Conservation (phyloP, 1,284 basidiomycete genomes). For the Irpex rosettiformis region DNA sequence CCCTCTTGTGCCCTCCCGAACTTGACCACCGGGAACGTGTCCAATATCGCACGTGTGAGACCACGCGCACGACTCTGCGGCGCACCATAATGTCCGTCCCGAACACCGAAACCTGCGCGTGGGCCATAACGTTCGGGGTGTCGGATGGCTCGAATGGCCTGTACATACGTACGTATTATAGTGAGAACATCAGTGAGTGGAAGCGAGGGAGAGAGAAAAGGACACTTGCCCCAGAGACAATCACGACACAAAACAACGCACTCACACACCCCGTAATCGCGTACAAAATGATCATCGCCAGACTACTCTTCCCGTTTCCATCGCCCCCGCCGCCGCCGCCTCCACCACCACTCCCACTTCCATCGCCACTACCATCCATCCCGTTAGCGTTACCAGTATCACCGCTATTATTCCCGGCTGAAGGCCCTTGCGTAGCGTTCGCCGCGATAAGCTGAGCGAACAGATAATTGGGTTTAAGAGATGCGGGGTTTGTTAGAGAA, state of each 20-base stretch:
- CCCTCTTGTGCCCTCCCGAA: slow-evolving; percentile 45
- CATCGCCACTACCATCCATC: slow-evolving; percentile 6
- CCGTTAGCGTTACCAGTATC: slow-evolving; percentile 14
- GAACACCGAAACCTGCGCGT: slow-evolving; percentile 41
- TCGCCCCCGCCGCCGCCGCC: slow-evolving; percentile 19
- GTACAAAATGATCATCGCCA: slow-evolving; percentile 88
- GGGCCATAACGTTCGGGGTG: slow-evolving; percentile 92
- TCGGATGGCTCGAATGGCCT: slow-evolving; percentile 79
- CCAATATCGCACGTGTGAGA: slow-evolving; percentile 84
- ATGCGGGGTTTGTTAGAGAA: slow-evolving; percentile 39
- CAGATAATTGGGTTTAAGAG: slow-evolving; percentile 53
- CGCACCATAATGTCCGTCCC: slow-evolving; percentile 26
- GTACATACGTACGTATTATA: neutral
- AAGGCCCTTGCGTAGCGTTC: slow-evolving; percentile 50
- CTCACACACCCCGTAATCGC: slow-evolving; percentile 84
- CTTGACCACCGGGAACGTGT: slow-evolving; percentile 92
- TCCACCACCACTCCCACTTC: slow-evolving; percentile 8
- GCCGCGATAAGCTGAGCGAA: slow-evolving; percentile 65
- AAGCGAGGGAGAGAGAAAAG: slow-evolving; percentile 65
- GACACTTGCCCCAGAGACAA: slow-evolving; percentile 79
- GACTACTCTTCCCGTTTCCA: slow-evolving; percentile 28
- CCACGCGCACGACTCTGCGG: slow-evolving; percentile 75
- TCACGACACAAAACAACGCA: slow-evolving; percentile 75
- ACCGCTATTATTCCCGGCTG: too few species aligned
- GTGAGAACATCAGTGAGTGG: neutral